Conservation (phyloP, 2,329 filamentous ascomycete species). For the Tolypocladium cylindrosporum region DNA sequence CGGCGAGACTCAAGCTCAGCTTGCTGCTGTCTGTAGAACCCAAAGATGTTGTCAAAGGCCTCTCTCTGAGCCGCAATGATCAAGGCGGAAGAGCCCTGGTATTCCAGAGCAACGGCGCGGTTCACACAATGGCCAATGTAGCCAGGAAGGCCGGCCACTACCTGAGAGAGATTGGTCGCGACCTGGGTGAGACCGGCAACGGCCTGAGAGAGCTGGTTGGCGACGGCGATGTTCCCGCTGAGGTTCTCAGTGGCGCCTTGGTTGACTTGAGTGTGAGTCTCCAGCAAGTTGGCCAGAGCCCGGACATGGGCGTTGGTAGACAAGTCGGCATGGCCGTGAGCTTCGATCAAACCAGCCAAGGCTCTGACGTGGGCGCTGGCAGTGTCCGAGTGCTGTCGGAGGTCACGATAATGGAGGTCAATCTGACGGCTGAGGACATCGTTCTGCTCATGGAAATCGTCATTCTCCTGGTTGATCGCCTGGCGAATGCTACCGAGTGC, state of each 20-base stretch:
- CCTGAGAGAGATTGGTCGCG: not conserved
- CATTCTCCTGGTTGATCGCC: slow-evolving; percentile 3
- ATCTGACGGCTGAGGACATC: slow-evolving; percentile 15
- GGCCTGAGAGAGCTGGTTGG: not conserved
- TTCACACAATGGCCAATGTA: slow-evolving; percentile 14
- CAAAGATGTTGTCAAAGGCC: not conserved
- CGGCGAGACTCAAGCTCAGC: slow-evolving; percentile 6
- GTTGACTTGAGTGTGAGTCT: not conserved
- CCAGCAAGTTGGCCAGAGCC: not conserved
- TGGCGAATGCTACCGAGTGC: not conserved
- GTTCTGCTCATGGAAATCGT: slow-evolving; percentile 14
- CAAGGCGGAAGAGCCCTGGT: slow-evolving; percentile 1
- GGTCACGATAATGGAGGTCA: slow-evolving; percentile 11
- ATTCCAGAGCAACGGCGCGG: slow-evolving; percentile 6
- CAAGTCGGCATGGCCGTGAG: slow-evolving; percentile 4
- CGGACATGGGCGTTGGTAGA: slow-evolving; percentile 6
- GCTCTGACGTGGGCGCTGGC: slow-evolving; percentile 8
- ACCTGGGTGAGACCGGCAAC: not conserved
- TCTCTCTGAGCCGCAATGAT: not conserved
- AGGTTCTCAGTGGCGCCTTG: slow-evolving; percentile 11
- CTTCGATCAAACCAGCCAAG: slow-evolving; percentile 10
- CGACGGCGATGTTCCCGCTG: not conserved
- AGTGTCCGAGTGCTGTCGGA: slow-evolving; percentile 10
- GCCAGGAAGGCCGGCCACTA: not conserved
- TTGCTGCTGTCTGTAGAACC: slow-evolving; percentile 7